Conservation (phyloP, 352 stramenopile species). For the Phytophthora ramorum region DNA sequence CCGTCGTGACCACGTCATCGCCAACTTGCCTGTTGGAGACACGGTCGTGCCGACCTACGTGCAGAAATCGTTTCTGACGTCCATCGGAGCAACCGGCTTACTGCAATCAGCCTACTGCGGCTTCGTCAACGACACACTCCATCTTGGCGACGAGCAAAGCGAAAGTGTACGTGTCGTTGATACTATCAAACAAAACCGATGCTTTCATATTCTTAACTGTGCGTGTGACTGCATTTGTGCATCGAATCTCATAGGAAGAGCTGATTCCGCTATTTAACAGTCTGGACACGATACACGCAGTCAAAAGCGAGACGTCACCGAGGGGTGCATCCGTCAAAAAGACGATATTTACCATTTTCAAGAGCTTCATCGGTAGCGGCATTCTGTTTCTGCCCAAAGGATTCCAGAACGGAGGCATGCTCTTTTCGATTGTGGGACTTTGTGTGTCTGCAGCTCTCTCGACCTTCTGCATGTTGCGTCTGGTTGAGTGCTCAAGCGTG, state of each 20-base stretch:
- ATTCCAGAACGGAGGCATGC: slow-evolving; percentile 71
- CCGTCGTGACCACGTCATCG: slow-evolving; percentile 55
- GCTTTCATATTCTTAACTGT: too few relatives aligned
- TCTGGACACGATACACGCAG: too few relatives aligned
- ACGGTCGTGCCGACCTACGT: slow-evolving; percentile 29
- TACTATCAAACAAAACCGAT: too few relatives aligned
- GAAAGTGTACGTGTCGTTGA: too few relatives aligned
- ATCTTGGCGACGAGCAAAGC: too few relatives aligned
- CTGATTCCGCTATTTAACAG: too few relatives aligned
- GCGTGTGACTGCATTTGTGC: too few relatives aligned
- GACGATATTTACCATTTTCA: slow-evolving; percentile 73
- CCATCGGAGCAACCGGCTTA: slow-evolving; percentile 37
- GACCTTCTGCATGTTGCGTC: slow-evolving; percentile 64
- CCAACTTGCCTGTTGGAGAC: too few relatives aligned
- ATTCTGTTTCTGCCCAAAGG: slow-evolving; percentile 69
- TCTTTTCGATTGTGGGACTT: slow-evolving; percentile 63
- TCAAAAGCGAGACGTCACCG: too few relatives aligned
- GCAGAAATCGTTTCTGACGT: slow-evolving; percentile 50
- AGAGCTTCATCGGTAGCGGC: slow-evolving; percentile 71
- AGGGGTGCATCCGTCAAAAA: slow-evolving; percentile 47
- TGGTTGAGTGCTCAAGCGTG: slow-evolving; percentile 55
- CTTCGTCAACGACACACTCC: too few relatives aligned
- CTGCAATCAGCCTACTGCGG: slow-evolving; percentile 49
- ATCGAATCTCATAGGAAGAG: too few relatives aligned
- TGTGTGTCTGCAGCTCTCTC: slow-evolving; percentile 56